Base-by-base conservation (phyloP, 257 asterid genomes). In the Solanum peruvianum region DNA sequence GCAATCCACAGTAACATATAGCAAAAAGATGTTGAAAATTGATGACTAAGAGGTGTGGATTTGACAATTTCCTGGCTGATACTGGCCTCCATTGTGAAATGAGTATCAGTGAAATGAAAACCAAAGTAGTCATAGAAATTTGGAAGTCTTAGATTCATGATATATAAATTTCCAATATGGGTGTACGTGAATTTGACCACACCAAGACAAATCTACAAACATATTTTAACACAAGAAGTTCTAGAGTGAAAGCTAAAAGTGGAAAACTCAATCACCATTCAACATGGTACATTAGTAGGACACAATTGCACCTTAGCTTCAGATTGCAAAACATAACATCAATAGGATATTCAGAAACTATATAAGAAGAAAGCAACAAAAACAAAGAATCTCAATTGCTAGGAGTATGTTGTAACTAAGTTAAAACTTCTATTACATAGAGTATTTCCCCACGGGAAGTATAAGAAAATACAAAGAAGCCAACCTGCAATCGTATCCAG, bases 401-500 rank as follows among this genome's bases (percentile, higher is more conserved):
- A 29, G 45, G 31, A 81, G 16, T 31, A 20, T 81, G 85, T 49
- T 81, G 67, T 81, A 81, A 33, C 84, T 49, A 31, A 49, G 31
- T 81, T 31, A 81, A 81, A 81, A 81, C 11, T 10, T 10, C 6
- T 80, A 27, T 29, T 52, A 1, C 62, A 62, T 20, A 29, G 73
- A 80, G 87, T 83, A 56, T 44, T 39, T 78, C 44, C 70, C 33
- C n/a, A 66, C 60, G 52, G 37, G 72, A 45, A 52, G 35, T 27
- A 89, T 84, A 82, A 35, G 85, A 81, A 58, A 72, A 81, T 41
- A 71, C 84, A 81, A 87, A 80, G 69, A 3, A 81, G 84, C 91
- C 20, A 87, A 95, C 99, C 98, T 96, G 99, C 90, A 97, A 92
- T 45, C 91, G 95, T 84, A 95, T 89, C 98, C 99, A 95, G 89